These are phyloP conservation scores for Erysimum cheiranthoides DNA, from an alignment of 345 rosid genomes.

Conservation along the genomic window DNA sequence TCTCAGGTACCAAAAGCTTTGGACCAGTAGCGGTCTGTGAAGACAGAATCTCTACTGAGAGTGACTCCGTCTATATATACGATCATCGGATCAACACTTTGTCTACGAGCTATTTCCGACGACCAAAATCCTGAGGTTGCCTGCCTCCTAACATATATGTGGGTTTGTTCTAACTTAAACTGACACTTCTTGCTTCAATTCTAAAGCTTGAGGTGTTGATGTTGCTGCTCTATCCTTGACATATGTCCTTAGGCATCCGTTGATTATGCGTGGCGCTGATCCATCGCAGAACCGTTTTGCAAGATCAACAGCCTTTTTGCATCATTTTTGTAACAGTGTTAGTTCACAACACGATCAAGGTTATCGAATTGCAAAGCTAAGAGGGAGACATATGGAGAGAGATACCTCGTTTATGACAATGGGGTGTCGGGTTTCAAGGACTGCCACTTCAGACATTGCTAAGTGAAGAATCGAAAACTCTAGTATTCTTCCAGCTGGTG, in stretches of 20 bases:
- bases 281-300: conserved; percentile 98
- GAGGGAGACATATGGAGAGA: not conserved
- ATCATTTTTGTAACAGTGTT: conserved; percentile 29
- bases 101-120: conserved; percentile 29
- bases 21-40: conserved; percentile 28
- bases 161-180: conserved; percentile 38
- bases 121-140: conserved; percentile 41
- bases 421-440: conserved; percentile 83
- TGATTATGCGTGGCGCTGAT: conserved; percentile 86
- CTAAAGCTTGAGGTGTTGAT: conserved; percentile 42
- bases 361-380: not conserved
- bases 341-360: conserved; percentile 24
- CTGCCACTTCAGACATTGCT: conserved; percentile 92
- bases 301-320: conserved; percentile 86
- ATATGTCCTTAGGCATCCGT: conserved; percentile 92
- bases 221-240: conserved; percentile 58
- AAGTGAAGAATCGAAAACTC: conserved; percentile 91
- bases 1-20: conserved; percentile 32
- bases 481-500: conserved; percentile 85
- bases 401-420: conserved; percentile 94
- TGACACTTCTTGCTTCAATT: conserved; percentile 43
- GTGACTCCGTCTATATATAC: conserved; percentile 31
- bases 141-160: conserved; percentile 27
- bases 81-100: conserved; percentile 30
- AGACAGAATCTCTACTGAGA: conserved; percentile 19